phyloP scores from a whole-genome alignment of 2,329 filamentous ascomycete species.

The Hypoxylon sp. region DNA sequence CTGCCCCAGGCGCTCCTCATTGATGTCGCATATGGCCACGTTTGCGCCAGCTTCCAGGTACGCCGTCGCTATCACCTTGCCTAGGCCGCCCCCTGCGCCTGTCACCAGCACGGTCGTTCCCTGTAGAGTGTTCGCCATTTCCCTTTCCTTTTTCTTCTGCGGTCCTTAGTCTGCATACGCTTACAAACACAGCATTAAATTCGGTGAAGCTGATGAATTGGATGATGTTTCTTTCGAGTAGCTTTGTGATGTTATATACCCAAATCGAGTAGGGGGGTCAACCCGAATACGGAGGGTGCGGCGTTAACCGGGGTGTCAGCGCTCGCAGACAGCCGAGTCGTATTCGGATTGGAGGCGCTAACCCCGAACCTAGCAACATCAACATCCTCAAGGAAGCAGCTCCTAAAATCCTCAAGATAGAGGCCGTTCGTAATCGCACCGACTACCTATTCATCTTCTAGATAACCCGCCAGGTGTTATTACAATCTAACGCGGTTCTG shows the following conservation, averaged over 20 bases:
- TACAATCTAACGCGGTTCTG: background rate
- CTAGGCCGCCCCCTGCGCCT: conserved; percentile 54
- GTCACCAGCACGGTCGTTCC: conserved; percentile 55
- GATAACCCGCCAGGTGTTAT: background rate
- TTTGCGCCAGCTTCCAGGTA: conserved; percentile 54
- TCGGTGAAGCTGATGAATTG: background rate
- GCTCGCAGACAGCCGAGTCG: background rate
- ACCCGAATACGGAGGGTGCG: background rate
- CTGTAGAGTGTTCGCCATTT: conserved; percentile 38
- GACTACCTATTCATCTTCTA: background rate
- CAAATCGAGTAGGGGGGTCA: background rate
- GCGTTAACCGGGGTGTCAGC: background rate
- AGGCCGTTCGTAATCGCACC: background rate
- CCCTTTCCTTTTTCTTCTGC: conserved; percentile 6
- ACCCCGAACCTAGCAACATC: background rate
- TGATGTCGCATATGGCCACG: conserved; percentile 55
- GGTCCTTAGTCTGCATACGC: background rate
- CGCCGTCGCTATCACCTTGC: conserved; percentile 52
- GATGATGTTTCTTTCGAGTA: background rate
- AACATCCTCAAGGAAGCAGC: background rate
- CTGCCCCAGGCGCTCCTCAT: conserved; percentile 39
- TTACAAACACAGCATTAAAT: background rate
- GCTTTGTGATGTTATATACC: conserved; percentile 7
- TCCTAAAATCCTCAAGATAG: too few species aligned
- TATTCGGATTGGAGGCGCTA: conserved; percentile 1